Evolutionary conservation across 306 rosid genomes (phyloP).

Genomic region (Begonia fuchsioides): DNA sequence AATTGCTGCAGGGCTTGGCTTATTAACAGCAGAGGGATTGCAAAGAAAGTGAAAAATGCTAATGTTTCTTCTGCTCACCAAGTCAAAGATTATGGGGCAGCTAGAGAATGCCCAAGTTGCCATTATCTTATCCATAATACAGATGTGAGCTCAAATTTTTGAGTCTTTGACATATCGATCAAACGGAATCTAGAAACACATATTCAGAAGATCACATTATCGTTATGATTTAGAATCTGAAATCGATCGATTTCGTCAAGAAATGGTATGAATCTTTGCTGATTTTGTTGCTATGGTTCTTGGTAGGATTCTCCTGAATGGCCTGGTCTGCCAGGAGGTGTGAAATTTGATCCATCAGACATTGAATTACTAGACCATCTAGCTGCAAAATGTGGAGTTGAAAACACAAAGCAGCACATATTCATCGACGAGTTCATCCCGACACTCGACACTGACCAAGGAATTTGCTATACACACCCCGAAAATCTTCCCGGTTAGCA

Average conservation of each 20-base stretch:
- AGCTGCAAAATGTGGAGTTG: conserved; percentile 10
- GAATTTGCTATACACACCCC: conserved; percentile 15
- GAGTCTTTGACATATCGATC: neutral
- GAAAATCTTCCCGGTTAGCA: conserved; percentile 10
- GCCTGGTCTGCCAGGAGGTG: conserved; percentile 12
- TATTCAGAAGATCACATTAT: neutral
- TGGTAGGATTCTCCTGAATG: conserved; percentile 11
- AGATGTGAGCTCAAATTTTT: neutral
- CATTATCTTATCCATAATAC: neutral
- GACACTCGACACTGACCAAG: conserved; percentile 6
- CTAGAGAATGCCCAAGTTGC: neutral
- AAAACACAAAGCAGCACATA: conserved; percentile 5
- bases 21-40: neutral
- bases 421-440: conserved; percentile 12
- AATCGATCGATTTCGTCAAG: neutral
- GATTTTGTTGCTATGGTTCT: neutral
- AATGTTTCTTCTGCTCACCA: neutral
- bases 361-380: conserved; percentile 9
- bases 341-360: conserved; percentile 15
- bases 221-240: neutral
- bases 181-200: neutral
- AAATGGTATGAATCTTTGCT: neutral
- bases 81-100: neutral
- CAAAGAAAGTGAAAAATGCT: neutral
- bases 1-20: neutral